phyloP scores from a whole-genome alignment of 352 stramenopile species.

The Phytophthora colocasiae region DNA sequence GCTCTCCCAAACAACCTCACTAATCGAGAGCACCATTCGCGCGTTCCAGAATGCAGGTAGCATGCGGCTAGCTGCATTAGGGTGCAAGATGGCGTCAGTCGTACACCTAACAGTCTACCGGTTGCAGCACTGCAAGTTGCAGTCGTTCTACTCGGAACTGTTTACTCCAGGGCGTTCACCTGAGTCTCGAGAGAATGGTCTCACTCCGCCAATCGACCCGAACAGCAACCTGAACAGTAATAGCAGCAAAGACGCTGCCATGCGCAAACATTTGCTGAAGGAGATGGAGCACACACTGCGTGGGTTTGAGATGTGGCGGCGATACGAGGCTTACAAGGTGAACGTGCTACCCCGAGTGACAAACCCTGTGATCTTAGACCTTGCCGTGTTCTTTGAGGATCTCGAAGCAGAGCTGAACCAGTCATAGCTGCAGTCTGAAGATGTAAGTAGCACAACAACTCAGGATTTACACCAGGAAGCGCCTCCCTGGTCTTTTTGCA shows the following conservation, averaged over 20 bases:
- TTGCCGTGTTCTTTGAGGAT: constrained; percentile 76
- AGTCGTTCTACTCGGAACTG: constrained; percentile 82
- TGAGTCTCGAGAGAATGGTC: constrained; percentile 72
- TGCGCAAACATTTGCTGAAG: constrained; percentile 77
- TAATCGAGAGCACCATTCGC: constrained; percentile 84
- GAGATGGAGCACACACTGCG: constrained; percentile 88
- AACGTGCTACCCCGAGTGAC: constrained; percentile 76
- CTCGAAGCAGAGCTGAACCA: constrained; percentile 64
- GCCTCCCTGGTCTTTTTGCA: constrained; percentile 29
- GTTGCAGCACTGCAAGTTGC: constrained; percentile 83
- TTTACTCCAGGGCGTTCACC: constrained; percentile 81
- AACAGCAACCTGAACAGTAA: constrained; percentile 49
- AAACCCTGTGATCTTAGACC: constrained; percentile 77
- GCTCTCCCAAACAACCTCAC: constrained; percentile 73
- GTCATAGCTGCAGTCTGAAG: constrained; percentile 30
- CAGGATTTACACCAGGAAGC: constrained; percentile 26
- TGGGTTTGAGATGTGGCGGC: constrained; percentile 89
- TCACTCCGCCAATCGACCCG: constrained; percentile 71
- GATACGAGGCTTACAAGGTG: constrained; percentile 76
- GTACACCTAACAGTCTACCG: constrained; percentile 84
- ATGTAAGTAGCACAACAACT: constrained; percentile 26
- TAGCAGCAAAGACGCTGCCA: constrained; percentile 71
- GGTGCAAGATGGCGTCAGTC: constrained; percentile 86
- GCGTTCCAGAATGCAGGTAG: constrained; percentile 68
- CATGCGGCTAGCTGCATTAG: constrained; percentile 70